These are phyloP conservation scores for Arachnopeziza araneosa DNA, from an alignment of 2,329 filamentous ascomycete genomes.

Conservation along the genomic window DNA sequence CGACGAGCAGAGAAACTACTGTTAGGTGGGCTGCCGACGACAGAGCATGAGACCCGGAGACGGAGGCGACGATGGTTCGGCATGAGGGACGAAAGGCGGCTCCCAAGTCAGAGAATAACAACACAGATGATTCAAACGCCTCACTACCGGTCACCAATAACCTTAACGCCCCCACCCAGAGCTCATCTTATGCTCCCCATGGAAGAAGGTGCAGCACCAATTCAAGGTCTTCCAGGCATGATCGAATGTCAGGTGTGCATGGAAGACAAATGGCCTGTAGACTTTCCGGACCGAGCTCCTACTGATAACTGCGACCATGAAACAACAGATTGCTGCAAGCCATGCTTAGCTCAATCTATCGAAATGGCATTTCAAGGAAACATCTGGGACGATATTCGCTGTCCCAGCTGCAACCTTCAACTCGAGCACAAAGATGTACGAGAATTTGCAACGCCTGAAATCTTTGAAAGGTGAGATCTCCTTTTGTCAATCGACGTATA, in stretches of 20 bases:
- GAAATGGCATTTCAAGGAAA: conserved; percentile 4
- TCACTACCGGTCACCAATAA: not conserved
- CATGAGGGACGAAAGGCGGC: not conserved
- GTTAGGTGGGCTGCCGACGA: conserved; percentile 2
- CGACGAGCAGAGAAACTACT: not conserved
- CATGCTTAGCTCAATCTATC: conserved; percentile 9
- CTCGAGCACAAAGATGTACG: conserved; percentile 13
- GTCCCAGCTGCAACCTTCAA: conserved; percentile 10
- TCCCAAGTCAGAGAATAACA: not conserved
- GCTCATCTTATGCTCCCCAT: conserved; percentile 1
- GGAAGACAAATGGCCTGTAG: conserved; percentile 6
- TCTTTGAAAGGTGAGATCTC: conserved; percentile 6
- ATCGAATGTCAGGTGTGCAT: conserved; percentile 12
- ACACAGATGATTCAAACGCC: conserved; percentile 5
- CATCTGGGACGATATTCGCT: conserved; percentile 16
- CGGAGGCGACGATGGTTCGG: not conserved
- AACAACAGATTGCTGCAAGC: conserved; percentile 4
- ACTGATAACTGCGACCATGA: conserved; percentile 9
- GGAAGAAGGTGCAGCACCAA: not conserved
- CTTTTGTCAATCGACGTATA: not conserved
- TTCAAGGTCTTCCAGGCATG: conserved; percentile 5
- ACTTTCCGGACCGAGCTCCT: conserved; percentile 7
- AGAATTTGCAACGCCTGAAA: conserved; percentile 10
- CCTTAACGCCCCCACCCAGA: not conserved
- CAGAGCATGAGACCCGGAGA: not conserved